A percentile compares a stretch with the other conserved stretches of the same genome.
These are phyloP conservation scores for Pichia sp. DNA, from an alignment of 1,139 yeast genomes.

Conservation along the genomic window DNA sequence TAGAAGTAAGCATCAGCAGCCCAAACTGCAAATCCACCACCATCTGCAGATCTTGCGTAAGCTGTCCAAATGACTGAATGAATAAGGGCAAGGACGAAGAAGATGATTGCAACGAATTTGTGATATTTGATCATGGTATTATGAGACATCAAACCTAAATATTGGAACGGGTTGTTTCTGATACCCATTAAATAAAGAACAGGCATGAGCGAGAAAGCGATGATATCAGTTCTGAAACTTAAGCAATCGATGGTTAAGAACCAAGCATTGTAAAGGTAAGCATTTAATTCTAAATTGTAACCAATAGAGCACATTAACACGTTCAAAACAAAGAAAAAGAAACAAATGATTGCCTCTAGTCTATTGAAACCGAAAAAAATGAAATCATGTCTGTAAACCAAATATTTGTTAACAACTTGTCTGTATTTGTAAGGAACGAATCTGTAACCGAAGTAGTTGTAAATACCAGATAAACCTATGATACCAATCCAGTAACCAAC, in stretches of 20 bases:
- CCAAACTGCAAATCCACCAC: constrained; percentile 28
- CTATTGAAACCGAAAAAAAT: constrained; percentile 47
- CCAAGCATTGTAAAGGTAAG: constrained; percentile 40
- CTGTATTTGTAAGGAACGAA: constrained; percentile 3
- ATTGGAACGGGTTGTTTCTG: constrained; percentile 56
- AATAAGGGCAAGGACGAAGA: constrained; percentile 31
- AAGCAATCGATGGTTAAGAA: constrained; percentile 41
- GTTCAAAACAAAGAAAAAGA: constrained; percentile 38
- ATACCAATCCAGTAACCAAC: constrained; percentile 40
- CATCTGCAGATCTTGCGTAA: constrained; percentile 20
- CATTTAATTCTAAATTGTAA: constrained; percentile 40
- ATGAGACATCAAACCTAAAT: constrained; percentile 47
- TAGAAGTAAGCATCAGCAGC: constrained; percentile 23
- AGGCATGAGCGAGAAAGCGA: constrained; percentile 51
- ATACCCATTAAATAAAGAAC: constrained; percentile 55
- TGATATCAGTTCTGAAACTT: constrained; percentile 54
- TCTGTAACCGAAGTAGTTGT: constrained; percentile 18
- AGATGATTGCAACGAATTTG: constrained; percentile 40
- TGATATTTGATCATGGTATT: constrained; percentile 49
- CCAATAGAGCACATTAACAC: constrained; percentile 39
- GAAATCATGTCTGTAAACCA: constrained; percentile 31
- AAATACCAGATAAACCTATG: constrained; percentile 28
- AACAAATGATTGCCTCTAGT: constrained; percentile 41
- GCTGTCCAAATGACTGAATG: constrained; percentile 30
- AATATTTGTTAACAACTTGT: constrained; percentile 2